Evolutionary conservation across 345 rosid species (phyloP).

Genomic region (Gynandropsis gynandra): DNA sequence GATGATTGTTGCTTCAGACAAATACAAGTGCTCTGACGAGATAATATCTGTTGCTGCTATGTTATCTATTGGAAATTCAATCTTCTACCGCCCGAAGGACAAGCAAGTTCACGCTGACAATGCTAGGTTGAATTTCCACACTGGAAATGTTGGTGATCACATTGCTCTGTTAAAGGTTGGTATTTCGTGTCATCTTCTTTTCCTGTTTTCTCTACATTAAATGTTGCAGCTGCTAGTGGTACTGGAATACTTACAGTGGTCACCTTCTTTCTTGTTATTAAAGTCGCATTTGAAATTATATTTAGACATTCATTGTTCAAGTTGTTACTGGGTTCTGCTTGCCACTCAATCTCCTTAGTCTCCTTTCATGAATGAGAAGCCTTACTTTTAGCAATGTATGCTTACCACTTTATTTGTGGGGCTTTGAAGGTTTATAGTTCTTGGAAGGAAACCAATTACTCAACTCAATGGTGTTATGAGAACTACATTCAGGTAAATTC

Average conservation of each 20-base stretch:
- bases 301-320: neutral
- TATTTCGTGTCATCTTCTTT: slow-evolving; percentile 6
- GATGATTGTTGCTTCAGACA: slow-evolving; percentile 89
- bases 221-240: no score
- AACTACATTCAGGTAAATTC: slow-evolving; percentile 83
- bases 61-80: slow-evolving; percentile 91
- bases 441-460: slow-evolving; percentile 93
- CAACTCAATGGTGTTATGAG: slow-evolving; percentile 98
- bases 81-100: slow-evolving; percentile 95
- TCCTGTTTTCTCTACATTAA: neutral
- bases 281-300: neutral
- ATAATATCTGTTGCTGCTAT: slow-evolving; percentile 79
- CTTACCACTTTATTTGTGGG: slow-evolving; percentile 17
- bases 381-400: neutral
- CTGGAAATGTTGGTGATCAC: slow-evolving; percentile 91
- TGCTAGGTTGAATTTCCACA: slow-evolving; percentile 89
- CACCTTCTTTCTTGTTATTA: neutral
- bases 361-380: neutral
- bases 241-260: no score
- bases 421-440: slow-evolving; percentile 67
- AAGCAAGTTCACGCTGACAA: slow-evolving; percentile 98
- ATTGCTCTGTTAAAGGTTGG: slow-evolving; percentile 84
- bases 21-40: slow-evolving; percentile 87
- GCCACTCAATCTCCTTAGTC: neutral
- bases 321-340: neutral